Conservation (phyloP, 2,329 filamentous ascomycete genomes). For the Botryotinia calthae region DNA sequence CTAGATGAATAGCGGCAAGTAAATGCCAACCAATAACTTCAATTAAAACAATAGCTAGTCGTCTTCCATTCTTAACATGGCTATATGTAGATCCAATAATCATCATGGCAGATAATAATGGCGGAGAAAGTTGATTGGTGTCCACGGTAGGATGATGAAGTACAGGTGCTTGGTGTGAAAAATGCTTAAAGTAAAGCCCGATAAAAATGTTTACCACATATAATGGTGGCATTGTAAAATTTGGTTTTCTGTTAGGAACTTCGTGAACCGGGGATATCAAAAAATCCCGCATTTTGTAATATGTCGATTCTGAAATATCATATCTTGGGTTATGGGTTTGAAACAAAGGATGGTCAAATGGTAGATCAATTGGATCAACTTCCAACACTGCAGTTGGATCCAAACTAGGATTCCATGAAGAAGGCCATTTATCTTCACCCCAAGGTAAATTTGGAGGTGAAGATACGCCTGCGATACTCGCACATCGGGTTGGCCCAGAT, state of each 20-base stretch:
- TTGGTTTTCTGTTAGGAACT: not conserved
- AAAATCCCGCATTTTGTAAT: slow-evolving; percentile 9
- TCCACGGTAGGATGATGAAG: slow-evolving; percentile 32
- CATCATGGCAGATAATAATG: slow-evolving; percentile 31
- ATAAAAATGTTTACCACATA: slow-evolving; percentile 32
- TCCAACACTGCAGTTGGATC: slow-evolving; percentile 22
- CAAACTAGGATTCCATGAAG: slow-evolving; percentile 29
- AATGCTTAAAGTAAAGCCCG: slow-evolving; percentile 31
- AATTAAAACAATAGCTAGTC: slow-evolving; percentile 31
- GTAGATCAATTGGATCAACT: slow-evolving; percentile 26
- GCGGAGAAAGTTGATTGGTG: slow-evolving; percentile 30
- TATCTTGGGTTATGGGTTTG: slow-evolving; percentile 27
- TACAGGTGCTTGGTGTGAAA: slow-evolving; percentile 33
- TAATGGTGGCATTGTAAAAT: slow-evolving; percentile 29
- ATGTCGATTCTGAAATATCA: slow-evolving; percentile 30
- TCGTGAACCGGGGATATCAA: slow-evolving; percentile 4
- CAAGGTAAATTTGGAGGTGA: slow-evolving; percentile 27
- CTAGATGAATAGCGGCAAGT: slow-evolving; percentile 27
- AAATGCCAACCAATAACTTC: slow-evolving; percentile 33
- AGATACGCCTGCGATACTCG: slow-evolving; percentile 21
- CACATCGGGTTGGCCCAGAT: not conserved
- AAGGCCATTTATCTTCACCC: slow-evolving; percentile 33
- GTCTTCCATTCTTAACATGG: slow-evolving; percentile 29
- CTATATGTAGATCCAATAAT: slow-evolving; percentile 32
- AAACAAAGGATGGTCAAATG: slow-evolving; percentile 26